A percentile compares a stretch with the other conserved stretches of the same genome.
These are phyloP conservation scores for Elongisporangium undulatum DNA, from an alignment of 352 stramenopile species.

Conservation along the genomic window DNA sequence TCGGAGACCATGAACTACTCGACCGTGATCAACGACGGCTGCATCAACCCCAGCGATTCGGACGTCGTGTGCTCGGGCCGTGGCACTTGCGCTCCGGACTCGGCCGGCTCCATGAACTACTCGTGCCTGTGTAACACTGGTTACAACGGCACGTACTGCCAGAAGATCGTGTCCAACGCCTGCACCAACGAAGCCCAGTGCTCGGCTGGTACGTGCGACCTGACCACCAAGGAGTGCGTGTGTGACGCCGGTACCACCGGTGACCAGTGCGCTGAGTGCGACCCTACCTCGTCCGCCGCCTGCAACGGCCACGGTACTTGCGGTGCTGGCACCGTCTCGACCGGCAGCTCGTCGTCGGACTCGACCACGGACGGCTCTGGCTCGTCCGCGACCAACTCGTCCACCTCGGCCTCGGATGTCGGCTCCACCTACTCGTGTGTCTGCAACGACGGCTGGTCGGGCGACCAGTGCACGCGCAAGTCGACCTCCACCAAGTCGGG, in stretches of 20 bases:
- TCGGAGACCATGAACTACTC: conserved; percentile 58
- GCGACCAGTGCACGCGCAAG: conserved; percentile 55
- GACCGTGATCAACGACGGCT: conserved; percentile 43
- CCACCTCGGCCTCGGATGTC: conserved; percentile 20
- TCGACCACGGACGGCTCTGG: conserved; percentile 13
- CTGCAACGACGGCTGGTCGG: conserved; percentile 55
- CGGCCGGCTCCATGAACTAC: conserved; percentile 45
- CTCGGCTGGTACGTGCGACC: conserved; percentile 60
- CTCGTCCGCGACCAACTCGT: conserved; percentile 8
- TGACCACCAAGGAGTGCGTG: conserved; percentile 55
- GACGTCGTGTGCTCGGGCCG: conserved; percentile 74
- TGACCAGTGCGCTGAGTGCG: conserved; percentile 67
- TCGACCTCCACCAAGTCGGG: conserved; percentile 23
- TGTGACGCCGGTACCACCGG: conserved; percentile 57
- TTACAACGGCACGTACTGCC: conserved; percentile 74
- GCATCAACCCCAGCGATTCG: conserved; percentile 55
- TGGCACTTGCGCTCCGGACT: conserved; percentile 52
- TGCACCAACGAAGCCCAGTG: conserved; percentile 64
- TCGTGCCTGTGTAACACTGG: conserved; percentile 66
- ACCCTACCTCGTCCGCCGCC: conserved; percentile 40
- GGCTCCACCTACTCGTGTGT: conserved; percentile 23
- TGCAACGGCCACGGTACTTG: conserved; percentile 64
- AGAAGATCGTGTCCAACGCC: conserved; percentile 71
- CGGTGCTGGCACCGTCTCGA: conserved; percentile 19
- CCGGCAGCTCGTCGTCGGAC: conserved; percentile 10